A percentile compares a stretch with the other conserved stretches of the same genome.
These are phyloP conservation scores for Acarospora socialis DNA, from an alignment of 2,329 filamentous ascomycete genomes.

Conservation along the genomic window DNA sequence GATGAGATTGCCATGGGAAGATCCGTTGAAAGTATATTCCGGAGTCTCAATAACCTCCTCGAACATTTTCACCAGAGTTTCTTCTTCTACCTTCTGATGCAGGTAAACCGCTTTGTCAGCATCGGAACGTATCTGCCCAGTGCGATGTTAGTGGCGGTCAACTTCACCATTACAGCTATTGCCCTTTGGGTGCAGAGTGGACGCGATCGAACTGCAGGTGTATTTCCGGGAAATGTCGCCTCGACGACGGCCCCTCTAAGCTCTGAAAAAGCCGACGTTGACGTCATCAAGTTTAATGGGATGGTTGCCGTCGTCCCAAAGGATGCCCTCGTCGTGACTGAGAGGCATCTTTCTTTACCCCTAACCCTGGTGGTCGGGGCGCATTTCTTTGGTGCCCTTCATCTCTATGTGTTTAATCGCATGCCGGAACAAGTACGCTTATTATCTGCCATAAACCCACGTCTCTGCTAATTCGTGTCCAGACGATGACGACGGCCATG, in stretches of 20 bases:
- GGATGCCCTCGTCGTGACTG: slow-evolving; percentile 28
- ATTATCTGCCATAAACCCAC: slow-evolving; percentile 11
- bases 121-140: slow-evolving; percentile 95
- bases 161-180: slow-evolving; percentile 92
- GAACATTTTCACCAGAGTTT: slow-evolving; percentile 98
- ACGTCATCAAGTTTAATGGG: slow-evolving; percentile 23
- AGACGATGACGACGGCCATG: slow-evolving; percentile 11
- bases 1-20: slow-evolving; percentile 94
- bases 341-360: slow-evolving; percentile 58
- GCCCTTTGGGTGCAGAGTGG: slow-evolving; percentile 88
- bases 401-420: slow-evolving; percentile 77
- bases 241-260: slow-evolving; percentile 3
- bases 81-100: slow-evolving; percentile 95
- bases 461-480: neutral
- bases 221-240: slow-evolving; percentile 1
- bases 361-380: slow-evolving; percentile 55
- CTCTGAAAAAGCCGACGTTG: slow-evolving; percentile 17
- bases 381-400: slow-evolving; percentile 65
- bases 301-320: slow-evolving; percentile 22
- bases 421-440: slow-evolving; percentile 51
- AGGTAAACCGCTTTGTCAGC: slow-evolving; percentile 84
- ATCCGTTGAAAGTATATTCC: slow-evolving; percentile 76
- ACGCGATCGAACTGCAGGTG: slow-evolving; percentile 7
- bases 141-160: slow-evolving; percentile 91
- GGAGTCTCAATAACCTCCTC: slow-evolving; percentile 88